Conservation (phyloP, 2,329 filamentous ascomycete genomes). For the Epichloe festucae region DNA sequence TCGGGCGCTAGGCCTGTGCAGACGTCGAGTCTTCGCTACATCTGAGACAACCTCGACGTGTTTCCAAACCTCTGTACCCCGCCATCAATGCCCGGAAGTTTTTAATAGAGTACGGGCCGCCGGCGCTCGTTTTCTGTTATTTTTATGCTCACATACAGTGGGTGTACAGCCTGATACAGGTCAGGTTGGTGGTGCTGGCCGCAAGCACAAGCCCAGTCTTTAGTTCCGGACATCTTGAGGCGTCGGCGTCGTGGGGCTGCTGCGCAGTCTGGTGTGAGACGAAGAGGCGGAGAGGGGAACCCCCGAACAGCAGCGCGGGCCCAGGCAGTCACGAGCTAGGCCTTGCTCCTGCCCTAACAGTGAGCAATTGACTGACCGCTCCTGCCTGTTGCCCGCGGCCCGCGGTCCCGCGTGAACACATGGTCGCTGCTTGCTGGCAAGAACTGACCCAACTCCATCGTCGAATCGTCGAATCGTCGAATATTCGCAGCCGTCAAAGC, state of each 20-base stretch:
- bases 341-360: neutral
- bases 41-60: slow-evolving; percentile 5
- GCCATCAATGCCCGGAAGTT: neutral
- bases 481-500: neutral
- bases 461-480: no score
- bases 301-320: neutral
- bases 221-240: no score
- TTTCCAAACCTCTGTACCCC: neutral
- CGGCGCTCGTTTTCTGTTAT: no score
- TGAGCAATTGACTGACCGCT: no score
- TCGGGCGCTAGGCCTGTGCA: neutral
- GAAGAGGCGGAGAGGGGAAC: no score
- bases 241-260: no score
- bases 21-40: neutral
- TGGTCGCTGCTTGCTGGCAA: neutral
- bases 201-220: no score
- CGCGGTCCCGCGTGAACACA: neutral
- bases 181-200: no score
- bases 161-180: no score
- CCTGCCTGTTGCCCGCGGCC: neutral
- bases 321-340: neutral
- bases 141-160: no score
- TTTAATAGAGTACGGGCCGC: no score
- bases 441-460: neutral
- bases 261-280: no score